These are phyloP conservation scores for Globisporangium rhizosaccharum DNA, from an alignment of 352 stramenopile genomes.

Conservation along the genomic window DNA sequence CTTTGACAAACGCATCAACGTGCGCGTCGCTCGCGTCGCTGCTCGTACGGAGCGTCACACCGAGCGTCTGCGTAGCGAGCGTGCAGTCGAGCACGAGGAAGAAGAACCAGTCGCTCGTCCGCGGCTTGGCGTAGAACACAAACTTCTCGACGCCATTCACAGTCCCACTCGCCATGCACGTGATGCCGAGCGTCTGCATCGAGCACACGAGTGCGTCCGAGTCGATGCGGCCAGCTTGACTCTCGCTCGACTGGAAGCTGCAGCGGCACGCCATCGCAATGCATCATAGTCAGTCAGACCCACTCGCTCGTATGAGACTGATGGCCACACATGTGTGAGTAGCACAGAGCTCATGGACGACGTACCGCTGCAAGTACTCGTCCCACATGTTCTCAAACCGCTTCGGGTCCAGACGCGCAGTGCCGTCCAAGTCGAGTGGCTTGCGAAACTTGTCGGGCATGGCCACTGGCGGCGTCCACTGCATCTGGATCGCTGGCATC, in stretches of 20 bases:
- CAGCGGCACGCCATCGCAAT: not conserved
- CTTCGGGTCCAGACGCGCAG: conserved; percentile 46
- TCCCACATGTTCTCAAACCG: conserved; percentile 77
- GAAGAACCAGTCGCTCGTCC: conserved; percentile 38
- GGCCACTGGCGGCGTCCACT: conserved; percentile 37
- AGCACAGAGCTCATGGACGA: not conserved
- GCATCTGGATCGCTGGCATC: conserved; percentile 65
- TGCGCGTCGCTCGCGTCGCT: conserved; percentile 39
- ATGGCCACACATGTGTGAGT: not conserved
- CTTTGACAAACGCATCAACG: conserved; percentile 37
- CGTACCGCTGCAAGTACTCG: conserved; percentile 61
- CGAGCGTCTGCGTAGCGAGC: conserved; percentile 25
- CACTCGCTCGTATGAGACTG: no score
- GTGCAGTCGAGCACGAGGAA: conserved; percentile 48
- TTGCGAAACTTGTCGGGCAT: conserved; percentile 8
- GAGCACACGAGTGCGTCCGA: conserved; percentile 27
- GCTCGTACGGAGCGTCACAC: conserved; percentile 40
- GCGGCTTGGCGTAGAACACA: conserved; percentile 72
- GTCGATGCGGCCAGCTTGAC: conserved; percentile 15
- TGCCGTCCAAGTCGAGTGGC: conserved; percentile 37
- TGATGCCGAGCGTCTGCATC: conserved; percentile 40
- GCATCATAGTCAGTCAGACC: no score
- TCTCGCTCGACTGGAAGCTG: conserved; percentile 29
- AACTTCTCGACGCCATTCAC: conserved; percentile 68
- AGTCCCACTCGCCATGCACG: conserved; percentile 71